Base-by-base conservation (phyloP, 805 yeast species). In the Zygoascus biomembranicola region DNA sequence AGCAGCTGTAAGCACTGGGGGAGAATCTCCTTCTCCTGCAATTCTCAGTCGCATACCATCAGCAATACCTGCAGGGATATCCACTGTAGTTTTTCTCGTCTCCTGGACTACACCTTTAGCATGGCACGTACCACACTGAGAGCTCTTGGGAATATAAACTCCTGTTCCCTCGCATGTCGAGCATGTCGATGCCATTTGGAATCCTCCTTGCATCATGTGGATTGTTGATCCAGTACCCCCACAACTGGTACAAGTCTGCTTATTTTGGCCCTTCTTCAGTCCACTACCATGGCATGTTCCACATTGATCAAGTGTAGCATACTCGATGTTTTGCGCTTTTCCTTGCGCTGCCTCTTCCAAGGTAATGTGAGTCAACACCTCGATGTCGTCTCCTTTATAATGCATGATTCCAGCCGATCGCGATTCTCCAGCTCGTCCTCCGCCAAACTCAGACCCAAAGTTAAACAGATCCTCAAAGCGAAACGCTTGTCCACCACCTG, bases 141-240 rank as follows among this genome's bases (percentile, higher is more conserved):
- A 90, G 13, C 74, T 71, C 18, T 77, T 74, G 47, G 82, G 78
- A 49, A 90, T 81, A 3, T 75, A 77, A 1, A 89, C 94, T 52
- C 99, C 99, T 5, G 87, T 73, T 43, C 99, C 99, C 46, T 78
- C 82, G 75, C 99, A 94, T 2, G 82, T 73, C 49, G 76, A 76
- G 77, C 99, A 94, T 11, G 97, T 89, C 0, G 96, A 82, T 2
- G 96, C 84, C 96, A 94, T 90, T 63, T 90, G 97, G 78, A 92
- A 94, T 0, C 98, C 98, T 3, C 95, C 97, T 60, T 84, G 84
- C 66, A 87, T 77, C 47, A 82, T 76, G 63, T 92, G 97, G 19
- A 90, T 85, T 16, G 85, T 81, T 37, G 90, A 85, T 4, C 99
- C 99, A 0, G 96, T 80, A 54, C 99, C 99, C 53, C 89, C 88